phyloP scores from a whole-genome alignment of 2,329 filamentous ascomycete genomes.

The Fusarium zealandicum region DNA sequence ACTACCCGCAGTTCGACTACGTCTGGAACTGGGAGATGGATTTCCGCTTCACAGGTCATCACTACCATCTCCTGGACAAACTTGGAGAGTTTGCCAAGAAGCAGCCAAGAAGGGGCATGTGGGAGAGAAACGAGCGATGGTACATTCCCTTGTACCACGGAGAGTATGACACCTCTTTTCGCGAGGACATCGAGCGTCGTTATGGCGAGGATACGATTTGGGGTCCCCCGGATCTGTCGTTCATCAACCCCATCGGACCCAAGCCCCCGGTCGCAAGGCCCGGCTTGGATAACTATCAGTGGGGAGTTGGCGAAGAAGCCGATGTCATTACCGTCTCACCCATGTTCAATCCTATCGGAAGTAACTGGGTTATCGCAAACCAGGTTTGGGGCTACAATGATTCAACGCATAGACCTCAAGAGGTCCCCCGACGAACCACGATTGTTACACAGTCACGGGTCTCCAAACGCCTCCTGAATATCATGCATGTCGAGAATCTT shows the following conservation, averaged over 20 bases:
- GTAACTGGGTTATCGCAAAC: slow-evolving; percentile 74
- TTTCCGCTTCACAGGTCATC: slow-evolving; percentile 78
- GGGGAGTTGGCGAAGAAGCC: slow-evolving; percentile 79
- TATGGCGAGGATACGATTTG: slow-evolving; percentile 66
- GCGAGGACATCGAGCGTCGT: slow-evolving; percentile 64
- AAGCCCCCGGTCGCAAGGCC: slow-evolving; percentile 66
- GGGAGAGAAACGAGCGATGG: slow-evolving; percentile 76
- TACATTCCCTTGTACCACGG: slow-evolving; percentile 76
- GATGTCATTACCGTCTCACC: slow-evolving; percentile 78
- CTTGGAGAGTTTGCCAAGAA: slow-evolving; percentile 67
- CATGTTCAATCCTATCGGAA: slow-evolving; percentile 78
- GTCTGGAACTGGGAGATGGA: slow-evolving; percentile 92
- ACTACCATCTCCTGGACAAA: slow-evolving; percentile 79
- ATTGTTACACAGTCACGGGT: slow-evolving; percentile 79
- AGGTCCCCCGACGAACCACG: slow-evolving; percentile 75
- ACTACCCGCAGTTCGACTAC: slow-evolving; percentile 80
- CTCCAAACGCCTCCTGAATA: slow-evolving; percentile 73
- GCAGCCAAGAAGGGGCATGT: slow-evolving; percentile 75
- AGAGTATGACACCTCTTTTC: slow-evolving; percentile 71
- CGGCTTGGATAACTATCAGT: slow-evolving; percentile 72
- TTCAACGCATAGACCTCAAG: slow-evolving; percentile 54
- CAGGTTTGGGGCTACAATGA: slow-evolving; percentile 73
- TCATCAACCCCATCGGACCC: slow-evolving; percentile 68
- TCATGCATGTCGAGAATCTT: slow-evolving; percentile 80
- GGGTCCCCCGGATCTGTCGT: slow-evolving; percentile 68